These are phyloP conservation scores for Candida xyloterini DNA, from an alignment of 805 yeast genomes.

Conservation along the genomic window DNA sequence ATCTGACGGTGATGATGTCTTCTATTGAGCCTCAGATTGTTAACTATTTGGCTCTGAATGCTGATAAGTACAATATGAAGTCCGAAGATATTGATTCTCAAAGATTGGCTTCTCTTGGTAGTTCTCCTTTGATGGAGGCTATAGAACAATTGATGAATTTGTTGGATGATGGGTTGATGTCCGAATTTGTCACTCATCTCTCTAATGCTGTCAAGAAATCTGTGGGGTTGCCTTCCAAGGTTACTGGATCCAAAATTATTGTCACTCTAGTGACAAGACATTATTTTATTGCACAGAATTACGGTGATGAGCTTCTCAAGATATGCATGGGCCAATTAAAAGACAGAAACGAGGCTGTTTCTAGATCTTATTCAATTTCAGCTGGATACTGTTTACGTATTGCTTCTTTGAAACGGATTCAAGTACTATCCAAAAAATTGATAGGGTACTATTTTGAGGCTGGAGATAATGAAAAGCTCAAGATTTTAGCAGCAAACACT, in stretches of 20 bases:
- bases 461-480: conserved; percentile 36
- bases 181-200: conserved; percentile 47
- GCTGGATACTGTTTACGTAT: conserved; percentile 75
- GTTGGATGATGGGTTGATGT: conserved; percentile 49
- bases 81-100: conserved; percentile 72
- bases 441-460: conserved; percentile 57
- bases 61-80: conserved; percentile 78
- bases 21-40: conserved; percentile 88
- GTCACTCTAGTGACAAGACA: conserved; percentile 62
- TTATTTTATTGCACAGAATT: conserved; percentile 40
- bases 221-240: conserved; percentile 89
- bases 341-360: conserved; percentile 70
- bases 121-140: conserved; percentile 87
- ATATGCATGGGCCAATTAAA: conserved; percentile 56
- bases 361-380: conserved; percentile 73
- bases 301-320: conserved; percentile 62
- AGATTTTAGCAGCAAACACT: conserved; percentile 57
- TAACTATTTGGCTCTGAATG: conserved; percentile 82
- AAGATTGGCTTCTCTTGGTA: conserved; percentile 67
- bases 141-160: conserved; percentile 66
- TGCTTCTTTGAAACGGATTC: conserved; percentile 49
- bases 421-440: conserved; percentile 52
- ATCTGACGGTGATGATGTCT: conserved; percentile 70
- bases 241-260: conserved; percentile 73
- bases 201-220: conserved; percentile 59